A percentile compares a stretch with the other conserved stretches of the same genome.
phyloP scores from a whole-genome alignment of 1,139 yeast genomes.

The Hyphopichia fennica region DNA sequence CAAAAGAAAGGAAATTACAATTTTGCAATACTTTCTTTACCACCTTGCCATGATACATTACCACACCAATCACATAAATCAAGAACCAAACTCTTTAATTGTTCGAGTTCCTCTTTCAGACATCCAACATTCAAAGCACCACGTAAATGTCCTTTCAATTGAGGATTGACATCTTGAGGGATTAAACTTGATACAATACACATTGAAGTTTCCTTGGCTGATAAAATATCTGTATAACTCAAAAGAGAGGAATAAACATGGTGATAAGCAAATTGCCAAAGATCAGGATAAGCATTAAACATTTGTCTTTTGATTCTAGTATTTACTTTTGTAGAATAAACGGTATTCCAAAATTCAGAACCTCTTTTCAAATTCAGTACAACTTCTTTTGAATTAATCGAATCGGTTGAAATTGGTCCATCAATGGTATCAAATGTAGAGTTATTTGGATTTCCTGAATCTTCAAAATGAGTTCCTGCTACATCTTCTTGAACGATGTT shows the following conservation, averaged over 20 bases:
- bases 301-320: conserved; percentile 66
- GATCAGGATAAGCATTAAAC: conserved; percentile 77
- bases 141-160: conserved; percentile 81
- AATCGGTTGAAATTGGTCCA: conserved; percentile 38
- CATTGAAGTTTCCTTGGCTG: conserved; percentile 71
- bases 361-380: conserved; percentile 49
- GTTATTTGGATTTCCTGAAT: conserved; percentile 9
- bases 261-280: conserved; percentile 70
- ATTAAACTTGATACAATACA: conserved; percentile 78
- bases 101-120: conserved; percentile 59
- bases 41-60: conserved; percentile 45
- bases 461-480: conserved; percentile 38
- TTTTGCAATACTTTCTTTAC: conserved; percentile 64
- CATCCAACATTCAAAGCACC: conserved; percentile 87
- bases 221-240: conserved; percentile 62
- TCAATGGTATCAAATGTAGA: conserved; percentile 36
- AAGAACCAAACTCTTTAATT: conserved; percentile 62
- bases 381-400: conserved; percentile 29
- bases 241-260: conserved; percentile 79
- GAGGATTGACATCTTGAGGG: conserved; percentile 95
- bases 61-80: conserved; percentile 77
- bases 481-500: conserved; percentile 43
- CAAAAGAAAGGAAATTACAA: conserved; percentile 34
- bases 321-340: conserved; percentile 72
- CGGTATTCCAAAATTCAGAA: conserved; percentile 66